These are phyloP conservation scores for Candida pseudocylindracea DNA, from an alignment of 1,139 yeast species.

Conservation along the genomic window DNA sequence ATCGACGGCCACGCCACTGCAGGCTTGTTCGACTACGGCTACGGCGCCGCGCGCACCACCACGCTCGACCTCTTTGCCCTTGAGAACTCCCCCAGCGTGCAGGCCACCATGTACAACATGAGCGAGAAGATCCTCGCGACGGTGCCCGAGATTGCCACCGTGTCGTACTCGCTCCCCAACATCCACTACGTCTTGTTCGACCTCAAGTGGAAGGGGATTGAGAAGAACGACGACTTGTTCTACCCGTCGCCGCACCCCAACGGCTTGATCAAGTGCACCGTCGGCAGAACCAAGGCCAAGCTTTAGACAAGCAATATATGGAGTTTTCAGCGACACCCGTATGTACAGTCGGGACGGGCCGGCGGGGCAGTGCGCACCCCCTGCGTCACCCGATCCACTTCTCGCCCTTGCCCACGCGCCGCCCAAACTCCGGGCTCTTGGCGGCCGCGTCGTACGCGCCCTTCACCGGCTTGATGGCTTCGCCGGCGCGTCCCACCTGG, in stretches of 20 bases:
- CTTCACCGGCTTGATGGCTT: too few relatives aligned
- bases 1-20: slow-evolving; percentile 17
- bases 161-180: slow-evolving; percentile 64
- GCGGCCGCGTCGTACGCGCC: too few relatives aligned
- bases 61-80: slow-evolving; percentile 63
- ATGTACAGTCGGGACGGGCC: too few relatives aligned
- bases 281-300: slow-evolving; percentile 33
- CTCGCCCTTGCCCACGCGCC: too few relatives aligned
- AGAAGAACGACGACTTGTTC: slow-evolving; percentile 60
- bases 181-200: slow-evolving; percentile 73
- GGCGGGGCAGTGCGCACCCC: too few relatives aligned
- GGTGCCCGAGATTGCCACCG: slow-evolving; percentile 35
- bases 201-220: slow-evolving; percentile 65
- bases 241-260: slow-evolving; percentile 88
- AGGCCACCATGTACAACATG: slow-evolving; percentile 93
- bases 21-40: slow-evolving; percentile 46
- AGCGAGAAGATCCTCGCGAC: slow-evolving; percentile 40
- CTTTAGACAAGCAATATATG: slow-evolving; percentile 12
- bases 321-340: too few relatives aligned
- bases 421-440: too few relatives aligned
- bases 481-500: slow-evolving; percentile 25
- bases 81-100: slow-evolving; percentile 80
- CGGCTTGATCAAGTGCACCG: slow-evolving; percentile 74
- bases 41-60: slow-evolving; percentile 33
- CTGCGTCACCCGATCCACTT: too few relatives aligned